Evolutionary conservation across 805 yeast species (phyloP).

Genomic region (Kodamaea hsintzibuensis): DNA sequence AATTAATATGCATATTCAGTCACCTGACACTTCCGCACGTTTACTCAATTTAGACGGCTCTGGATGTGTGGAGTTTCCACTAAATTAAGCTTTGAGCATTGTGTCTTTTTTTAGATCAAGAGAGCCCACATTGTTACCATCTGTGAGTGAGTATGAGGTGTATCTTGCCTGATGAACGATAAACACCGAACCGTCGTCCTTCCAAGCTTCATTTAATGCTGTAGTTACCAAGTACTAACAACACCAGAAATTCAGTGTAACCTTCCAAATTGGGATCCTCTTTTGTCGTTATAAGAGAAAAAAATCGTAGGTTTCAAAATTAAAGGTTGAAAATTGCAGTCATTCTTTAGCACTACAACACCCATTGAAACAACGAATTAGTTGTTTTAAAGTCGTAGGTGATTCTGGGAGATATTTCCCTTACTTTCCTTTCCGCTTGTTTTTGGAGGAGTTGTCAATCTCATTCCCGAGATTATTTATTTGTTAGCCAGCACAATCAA

Average conservation of each 20-base stretch:
- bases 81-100: neutral
- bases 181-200: neutral
- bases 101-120: neutral
- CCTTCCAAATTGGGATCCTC: neutral
- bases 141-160: neutral
- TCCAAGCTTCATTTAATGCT: neutral
- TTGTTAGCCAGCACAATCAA: neutral
- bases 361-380: neutral
- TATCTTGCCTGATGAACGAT: neutral
- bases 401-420: neutral
- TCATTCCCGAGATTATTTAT: neutral
- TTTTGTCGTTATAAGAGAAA: neutral
- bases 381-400: neutral
- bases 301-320: neutral
- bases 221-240: neutral
- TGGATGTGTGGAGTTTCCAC: neutral
- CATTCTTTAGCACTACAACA: neutral
- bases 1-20: neutral
- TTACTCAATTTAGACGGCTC: too few species aligned
- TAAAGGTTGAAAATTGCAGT: conserved; percentile 2
- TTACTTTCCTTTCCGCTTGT: neutral
- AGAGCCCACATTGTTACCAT: neutral
- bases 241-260: neutral
- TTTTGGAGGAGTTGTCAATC: neutral
- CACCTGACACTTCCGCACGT: neutral